Percentiles rank a stretch among this genome's conserved stretches.
Evolutionary conservation across 495 filamentous ascomycete species (phyloP).

Genomic region (Sordaria brevicollis): DNA sequence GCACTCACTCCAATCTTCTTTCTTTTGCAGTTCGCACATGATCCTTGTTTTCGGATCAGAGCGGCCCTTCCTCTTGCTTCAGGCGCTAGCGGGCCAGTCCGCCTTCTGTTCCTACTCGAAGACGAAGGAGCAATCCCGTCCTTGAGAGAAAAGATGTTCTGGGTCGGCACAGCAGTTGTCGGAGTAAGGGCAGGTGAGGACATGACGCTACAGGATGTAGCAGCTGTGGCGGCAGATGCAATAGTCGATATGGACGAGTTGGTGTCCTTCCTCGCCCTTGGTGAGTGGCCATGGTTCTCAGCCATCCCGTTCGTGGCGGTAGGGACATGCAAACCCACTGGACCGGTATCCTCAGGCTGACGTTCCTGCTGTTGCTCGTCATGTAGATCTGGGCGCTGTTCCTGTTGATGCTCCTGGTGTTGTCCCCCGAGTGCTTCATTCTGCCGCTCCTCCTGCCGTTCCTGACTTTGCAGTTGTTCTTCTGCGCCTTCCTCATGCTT

Average conservation of each 20-base stretch:
- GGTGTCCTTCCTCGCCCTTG: conserved; percentile 38
- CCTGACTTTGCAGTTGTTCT: neutral
- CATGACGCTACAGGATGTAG: conserved; percentile 34
- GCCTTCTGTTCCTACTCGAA: conserved; percentile 34
- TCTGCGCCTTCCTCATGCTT: neutral
- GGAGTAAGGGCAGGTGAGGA: conserved; percentile 19
- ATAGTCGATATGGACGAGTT: conserved; percentile 35
- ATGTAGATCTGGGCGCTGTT: conserved; percentile 14
- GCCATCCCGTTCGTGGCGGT: conserved; percentile 18
- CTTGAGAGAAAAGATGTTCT: conserved; percentile 38
- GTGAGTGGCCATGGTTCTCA: conserved; percentile 23
- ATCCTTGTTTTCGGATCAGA: conserved; percentile 39
- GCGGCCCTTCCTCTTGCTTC: conserved; percentile 38
- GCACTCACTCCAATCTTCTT: conserved; percentile 40
- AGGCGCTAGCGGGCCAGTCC: conserved; percentile 36
- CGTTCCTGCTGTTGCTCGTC: conserved; percentile 11
- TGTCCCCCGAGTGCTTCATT: neutral
- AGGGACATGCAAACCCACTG: conserved; percentile 5
- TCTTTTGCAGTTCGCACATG: conserved; percentile 36
- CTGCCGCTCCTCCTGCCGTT: neutral
- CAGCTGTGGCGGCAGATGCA: conserved; percentile 26
- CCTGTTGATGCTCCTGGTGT: conserved; percentile 12
- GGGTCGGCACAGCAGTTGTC: conserved; percentile 9
- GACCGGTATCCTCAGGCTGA: conserved; percentile 10
- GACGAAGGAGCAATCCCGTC: conserved; percentile 35